A percentile compares a stretch with the other conserved stretches of the same genome.
Conservation (phyloP, 1,284 basidiomycete species). For the Rhodotorula sp. region DNA sequence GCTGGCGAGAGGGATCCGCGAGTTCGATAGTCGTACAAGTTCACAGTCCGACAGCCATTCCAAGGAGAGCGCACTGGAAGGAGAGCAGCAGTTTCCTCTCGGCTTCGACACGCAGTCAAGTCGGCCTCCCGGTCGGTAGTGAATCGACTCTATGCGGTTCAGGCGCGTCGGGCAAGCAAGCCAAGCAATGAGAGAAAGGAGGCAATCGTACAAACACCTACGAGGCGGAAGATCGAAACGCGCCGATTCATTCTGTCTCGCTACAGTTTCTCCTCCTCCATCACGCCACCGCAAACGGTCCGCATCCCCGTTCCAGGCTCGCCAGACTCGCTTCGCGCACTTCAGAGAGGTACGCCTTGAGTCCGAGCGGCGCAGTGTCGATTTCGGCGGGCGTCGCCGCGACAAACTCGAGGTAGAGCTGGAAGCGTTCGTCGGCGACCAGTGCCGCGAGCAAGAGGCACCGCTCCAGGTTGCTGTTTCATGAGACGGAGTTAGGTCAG, state of each 20-base stretch:
- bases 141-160: no score
- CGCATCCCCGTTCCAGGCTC: conserved; percentile 64
- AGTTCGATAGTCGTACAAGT: no score
- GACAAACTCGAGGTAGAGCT: conserved; percentile 83
- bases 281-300: conserved; percentile 10
- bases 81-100: no score
- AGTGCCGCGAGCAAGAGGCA: conserved; percentile 75
- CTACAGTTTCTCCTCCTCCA: not conserved
- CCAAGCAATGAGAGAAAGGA: not conserved
- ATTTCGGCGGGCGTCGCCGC: conserved; percentile 54
- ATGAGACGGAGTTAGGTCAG: not conserved
- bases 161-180: no score
- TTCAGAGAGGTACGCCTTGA: conserved; percentile 69
- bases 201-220: not conserved
- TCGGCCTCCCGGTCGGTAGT: no score
- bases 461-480: conserved; percentile 70
- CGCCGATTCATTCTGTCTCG: not conserved
- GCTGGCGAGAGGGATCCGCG: no score
- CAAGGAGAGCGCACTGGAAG: no score
- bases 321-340: conserved; percentile 68
- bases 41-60: no score
- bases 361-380: conserved; percentile 47
- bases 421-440: conserved; percentile 83
- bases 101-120: no score
- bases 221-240: not conserved